Conservation (phyloP, 23 red algal species). For the Gracilaria gracilis region DNA sequence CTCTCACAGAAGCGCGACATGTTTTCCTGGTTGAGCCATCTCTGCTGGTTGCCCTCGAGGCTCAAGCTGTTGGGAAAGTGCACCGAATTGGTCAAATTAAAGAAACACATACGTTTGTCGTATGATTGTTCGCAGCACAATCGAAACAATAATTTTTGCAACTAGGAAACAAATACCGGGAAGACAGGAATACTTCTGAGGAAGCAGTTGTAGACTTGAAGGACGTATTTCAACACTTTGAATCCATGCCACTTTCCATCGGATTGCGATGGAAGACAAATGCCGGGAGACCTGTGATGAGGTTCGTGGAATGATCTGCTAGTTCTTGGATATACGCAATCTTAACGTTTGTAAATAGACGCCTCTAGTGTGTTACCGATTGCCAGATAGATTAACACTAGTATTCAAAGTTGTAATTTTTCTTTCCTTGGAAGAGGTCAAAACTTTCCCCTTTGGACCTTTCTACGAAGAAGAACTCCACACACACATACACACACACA, state of each 20-base stretch:
- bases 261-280: neutral
- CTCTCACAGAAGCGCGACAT: conserved; percentile 88
- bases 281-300: no score
- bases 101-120: conserved; percentile 88
- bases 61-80: conserved; percentile 86
- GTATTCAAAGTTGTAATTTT: no score
- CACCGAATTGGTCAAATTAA: conserved; percentile 90
- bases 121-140: conserved; percentile 74
- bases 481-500: no score
- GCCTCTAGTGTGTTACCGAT: no score
- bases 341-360: no score
- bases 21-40: conserved; percentile 91
- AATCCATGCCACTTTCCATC: neutral
- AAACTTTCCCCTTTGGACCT: no score
- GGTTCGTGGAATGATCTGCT: no score
- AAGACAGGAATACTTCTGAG: conserved; percentile 9
- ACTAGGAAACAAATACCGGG: conserved; percentile 47
- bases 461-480: no score
- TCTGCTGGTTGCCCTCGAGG: conserved; percentile 66
- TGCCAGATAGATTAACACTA: no score
- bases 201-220: conserved; percentile 1
- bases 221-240: neutral
- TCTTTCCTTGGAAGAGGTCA: no score
- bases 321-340: no score
- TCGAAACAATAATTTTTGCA: conserved; percentile 85